Percentiles rank a stretch among this genome's conserved stretches.
Conservation (phyloP, 176 grass and related monocot genomes). For the Puccinellia tenuiflora region DNA sequence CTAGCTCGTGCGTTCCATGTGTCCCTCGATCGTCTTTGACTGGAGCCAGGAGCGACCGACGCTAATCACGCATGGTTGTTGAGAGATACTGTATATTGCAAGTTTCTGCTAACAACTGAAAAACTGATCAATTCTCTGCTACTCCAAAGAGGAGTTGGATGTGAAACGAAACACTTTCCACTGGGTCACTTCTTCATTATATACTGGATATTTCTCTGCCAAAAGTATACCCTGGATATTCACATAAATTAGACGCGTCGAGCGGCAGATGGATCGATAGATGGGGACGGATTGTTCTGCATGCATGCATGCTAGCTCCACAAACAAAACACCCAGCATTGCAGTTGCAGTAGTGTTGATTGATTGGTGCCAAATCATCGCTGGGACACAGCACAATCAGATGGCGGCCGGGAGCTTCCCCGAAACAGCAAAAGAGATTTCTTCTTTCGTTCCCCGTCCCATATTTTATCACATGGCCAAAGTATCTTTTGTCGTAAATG, state of each 20-base stretch:
- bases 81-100: no score
- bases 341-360: background rate
- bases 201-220: background rate
- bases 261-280: constrained; percentile 14
- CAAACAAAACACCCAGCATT: background rate
- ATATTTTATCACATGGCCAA: background rate
- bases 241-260: background rate
- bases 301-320: background rate
- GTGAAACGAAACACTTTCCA: background rate
- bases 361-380: background rate
- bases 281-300: constrained; percentile 19
- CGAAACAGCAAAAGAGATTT: background rate
- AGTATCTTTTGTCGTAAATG: no score
- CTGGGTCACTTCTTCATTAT: background rate
- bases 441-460: background rate
- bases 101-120: background rate
- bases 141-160: background rate
- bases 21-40: constrained; percentile 15
- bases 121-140: background rate
- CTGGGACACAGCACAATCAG: background rate
- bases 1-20: constrained; percentile 15
- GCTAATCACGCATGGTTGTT: constrained; percentile 31
- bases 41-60: constrained; percentile 20
- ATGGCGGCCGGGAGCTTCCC: background rate
- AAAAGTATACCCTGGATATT: background rate